These are phyloP conservation scores for Leccinum uliginosum DNA, from an alignment of 768 basidiomycete genomes.

Conservation along the genomic window DNA sequence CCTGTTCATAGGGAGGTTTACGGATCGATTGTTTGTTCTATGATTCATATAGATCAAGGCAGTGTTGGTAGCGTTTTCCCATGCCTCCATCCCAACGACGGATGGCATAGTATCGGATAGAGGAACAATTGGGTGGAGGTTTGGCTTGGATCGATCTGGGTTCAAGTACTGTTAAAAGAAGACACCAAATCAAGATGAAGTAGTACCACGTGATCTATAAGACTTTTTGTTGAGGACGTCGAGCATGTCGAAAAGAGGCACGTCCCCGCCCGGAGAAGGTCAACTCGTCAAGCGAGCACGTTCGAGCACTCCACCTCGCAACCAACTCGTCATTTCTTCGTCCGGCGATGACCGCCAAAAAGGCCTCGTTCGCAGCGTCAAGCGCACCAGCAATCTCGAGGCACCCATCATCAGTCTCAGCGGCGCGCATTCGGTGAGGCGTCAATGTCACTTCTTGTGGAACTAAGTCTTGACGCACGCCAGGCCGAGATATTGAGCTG, in stretches of 20 bases:
- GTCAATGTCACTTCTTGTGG: neutral
- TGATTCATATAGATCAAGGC: too few relatives aligned
- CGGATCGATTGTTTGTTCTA: too few relatives aligned
- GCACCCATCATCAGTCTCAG: conserved; percentile 91
- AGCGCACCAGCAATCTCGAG: conserved; percentile 88
- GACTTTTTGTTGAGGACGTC: neutral
- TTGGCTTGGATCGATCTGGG: too few relatives aligned
- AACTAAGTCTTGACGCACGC: neutral
- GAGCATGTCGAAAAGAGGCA: conserved; percentile 67
- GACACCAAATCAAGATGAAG: too few relatives aligned
- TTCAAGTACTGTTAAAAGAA: too few relatives aligned
- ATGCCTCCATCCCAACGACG: too few relatives aligned
- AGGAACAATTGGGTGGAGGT: too few relatives aligned
- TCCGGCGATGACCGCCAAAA: conserved; percentile 69
- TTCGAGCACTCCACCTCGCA: conserved; percentile 48
- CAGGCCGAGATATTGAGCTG: conserved; percentile 87
- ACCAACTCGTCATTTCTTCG: conserved; percentile 75
- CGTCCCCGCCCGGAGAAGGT: conserved; percentile 50
- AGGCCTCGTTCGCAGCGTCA: conserved; percentile 77
- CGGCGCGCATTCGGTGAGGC: conserved; percentile 80
- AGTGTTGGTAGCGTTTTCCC: too few relatives aligned
- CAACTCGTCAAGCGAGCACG: conserved; percentile 61
- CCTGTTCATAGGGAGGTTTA: too few relatives aligned
- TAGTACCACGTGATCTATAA: neutral
- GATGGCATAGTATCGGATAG: too few relatives aligned